phyloP scores from a whole-genome alignment of 2,329 filamentous ascomycete genomes.

The Fusarium vanettenii region DNA sequence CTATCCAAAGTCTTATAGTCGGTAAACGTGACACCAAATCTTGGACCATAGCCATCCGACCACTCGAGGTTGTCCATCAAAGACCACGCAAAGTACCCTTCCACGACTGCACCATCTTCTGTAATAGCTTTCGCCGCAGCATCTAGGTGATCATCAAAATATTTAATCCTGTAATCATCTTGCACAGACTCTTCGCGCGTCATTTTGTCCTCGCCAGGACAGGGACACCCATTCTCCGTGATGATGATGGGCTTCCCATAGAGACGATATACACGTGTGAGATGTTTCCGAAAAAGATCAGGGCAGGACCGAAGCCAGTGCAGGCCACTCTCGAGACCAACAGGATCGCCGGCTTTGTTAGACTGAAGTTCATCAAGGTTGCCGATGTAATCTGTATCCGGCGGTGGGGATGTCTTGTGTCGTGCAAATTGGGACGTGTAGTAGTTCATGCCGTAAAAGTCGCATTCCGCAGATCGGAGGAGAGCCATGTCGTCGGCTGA shows the following conservation, averaged over 20 bases:
- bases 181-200: constrained; percentile 48
- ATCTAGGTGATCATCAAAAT: constrained; percentile 54
- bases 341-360: constrained; percentile 3
- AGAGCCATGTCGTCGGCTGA: constrained; percentile 42
- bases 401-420: neutral
- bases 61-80: constrained; percentile 36
- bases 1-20: constrained; percentile 29
- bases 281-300: constrained; percentile 24
- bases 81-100: constrained; percentile 33
- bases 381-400: constrained; percentile 14
- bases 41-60: constrained; percentile 23
- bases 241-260: constrained; percentile 32
- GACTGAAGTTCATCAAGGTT: constrained; percentile 24
- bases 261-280: constrained; percentile 11
- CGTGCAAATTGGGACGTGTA: constrained; percentile 32
- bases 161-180: constrained; percentile 51
- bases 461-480: constrained; percentile 37
- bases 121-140: constrained; percentile 42
- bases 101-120: constrained; percentile 16
- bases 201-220: constrained; percentile 26
- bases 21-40: constrained; percentile 27
- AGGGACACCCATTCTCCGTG: constrained; percentile 32
- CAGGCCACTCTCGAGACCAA: constrained; percentile 14
- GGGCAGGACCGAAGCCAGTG: constrained; percentile 32
- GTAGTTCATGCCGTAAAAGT: constrained; percentile 36